Percentiles rank a stretch among this genome's conserved stretches.
These are phyloP conservation scores for Mortierella polycephala DNA, from an alignment of 371 early-diverging fungal species.

Conservation along the genomic window DNA sequence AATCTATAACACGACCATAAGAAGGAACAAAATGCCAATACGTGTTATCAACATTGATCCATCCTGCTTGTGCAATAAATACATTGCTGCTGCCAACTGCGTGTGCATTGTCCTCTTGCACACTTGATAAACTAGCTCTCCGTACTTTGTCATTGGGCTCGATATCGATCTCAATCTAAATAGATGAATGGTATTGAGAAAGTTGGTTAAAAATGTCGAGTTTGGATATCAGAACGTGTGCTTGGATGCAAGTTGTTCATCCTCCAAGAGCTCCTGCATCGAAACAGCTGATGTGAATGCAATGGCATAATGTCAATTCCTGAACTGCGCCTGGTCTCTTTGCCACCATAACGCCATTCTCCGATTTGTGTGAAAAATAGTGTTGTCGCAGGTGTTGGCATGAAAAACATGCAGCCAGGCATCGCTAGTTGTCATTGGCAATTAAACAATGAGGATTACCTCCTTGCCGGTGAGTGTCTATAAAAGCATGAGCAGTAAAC, in stretches of 20 bases:
- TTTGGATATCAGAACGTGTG: not conserved
- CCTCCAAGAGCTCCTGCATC: no score
- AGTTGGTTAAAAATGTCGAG: not conserved
- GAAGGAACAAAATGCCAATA: not conserved
- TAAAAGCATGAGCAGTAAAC: slow-evolving; percentile 3
- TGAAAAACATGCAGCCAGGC: no score
- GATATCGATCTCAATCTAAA: slow-evolving; percentile 93
- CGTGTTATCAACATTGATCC: not conserved
- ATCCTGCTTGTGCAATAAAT: not conserved
- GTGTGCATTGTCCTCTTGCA: not conserved
- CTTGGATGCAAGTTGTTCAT: no score
- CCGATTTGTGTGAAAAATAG: no score
- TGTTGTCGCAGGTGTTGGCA: no score
- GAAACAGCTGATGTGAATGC: no score
- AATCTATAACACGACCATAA: slow-evolving; percentile 62
- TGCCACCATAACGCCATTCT: no score
- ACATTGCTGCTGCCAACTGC: not conserved
- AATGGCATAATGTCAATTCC: no score
- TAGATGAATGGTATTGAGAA: slow-evolving; percentile 2
- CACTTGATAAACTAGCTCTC: not conserved
- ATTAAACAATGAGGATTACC: slow-evolving; percentile 58
- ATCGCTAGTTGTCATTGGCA: not conserved
- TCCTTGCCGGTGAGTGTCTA: slow-evolving; percentile 96
- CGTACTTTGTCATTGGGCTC: slow-evolving; percentile 82
- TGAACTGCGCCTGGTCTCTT: no score